Percentiles rank a stretch among this genome's conserved stretches.
Conservation (phyloP, 2,329 filamentous ascomycete genomes). For the Myriangium duriaei region DNA sequence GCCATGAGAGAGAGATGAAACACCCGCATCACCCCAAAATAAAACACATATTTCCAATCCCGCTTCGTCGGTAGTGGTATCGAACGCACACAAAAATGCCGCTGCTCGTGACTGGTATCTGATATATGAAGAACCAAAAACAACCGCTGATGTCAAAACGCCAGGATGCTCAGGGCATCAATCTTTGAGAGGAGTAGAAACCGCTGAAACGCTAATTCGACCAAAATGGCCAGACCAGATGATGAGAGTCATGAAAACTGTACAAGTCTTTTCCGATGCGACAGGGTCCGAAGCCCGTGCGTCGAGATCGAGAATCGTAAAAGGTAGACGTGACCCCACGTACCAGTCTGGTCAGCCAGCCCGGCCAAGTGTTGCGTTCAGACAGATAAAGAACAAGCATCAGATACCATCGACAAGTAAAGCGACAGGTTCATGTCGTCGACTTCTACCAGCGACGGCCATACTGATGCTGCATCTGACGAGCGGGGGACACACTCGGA, state of each 20-base stretch:
- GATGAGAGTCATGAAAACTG: neutral
- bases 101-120: neutral
- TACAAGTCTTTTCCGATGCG: neutral
- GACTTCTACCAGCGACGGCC: constrained; percentile 35
- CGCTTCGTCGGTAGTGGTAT: neutral
- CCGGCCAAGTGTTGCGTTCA: neutral
- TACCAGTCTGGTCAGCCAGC: neutral
- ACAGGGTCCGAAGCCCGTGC: constrained; percentile 5
- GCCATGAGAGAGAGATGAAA: constrained; percentile 7
- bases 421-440: constrained; percentile 10
- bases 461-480: constrained; percentile 47
- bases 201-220: neutral
- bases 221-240: too few species aligned
- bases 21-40: constrained; percentile 3
- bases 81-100: neutral
- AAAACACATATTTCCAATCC: too few species aligned
- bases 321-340: constrained; percentile 13
- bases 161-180: constrained; percentile 8
- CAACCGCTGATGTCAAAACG: constrained; percentile 3
- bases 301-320: constrained; percentile 7
- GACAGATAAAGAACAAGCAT: constrained; percentile 11
- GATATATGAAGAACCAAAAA: constrained; percentile 1
- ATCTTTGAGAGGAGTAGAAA: too few species aligned
- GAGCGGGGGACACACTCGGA: constrained; percentile 52
- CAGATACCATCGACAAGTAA: constrained; percentile 12